Conservation (phyloP, 305 asterid species). For the Fraxinus baroniana region DNA sequence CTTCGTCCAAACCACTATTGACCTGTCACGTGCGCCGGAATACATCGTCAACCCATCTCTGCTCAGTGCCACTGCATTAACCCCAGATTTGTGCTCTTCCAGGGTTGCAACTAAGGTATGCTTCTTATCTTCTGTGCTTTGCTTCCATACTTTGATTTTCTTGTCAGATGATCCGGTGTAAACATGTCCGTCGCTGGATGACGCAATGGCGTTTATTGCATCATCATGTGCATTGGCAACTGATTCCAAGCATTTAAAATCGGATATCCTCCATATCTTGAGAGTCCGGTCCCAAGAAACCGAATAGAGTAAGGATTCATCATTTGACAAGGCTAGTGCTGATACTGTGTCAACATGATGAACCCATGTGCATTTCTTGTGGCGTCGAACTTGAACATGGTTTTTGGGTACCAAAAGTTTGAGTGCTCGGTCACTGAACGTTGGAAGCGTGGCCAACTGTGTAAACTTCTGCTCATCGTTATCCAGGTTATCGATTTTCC, state of each 20-base stretch:
- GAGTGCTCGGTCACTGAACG: conserved; percentile 52
- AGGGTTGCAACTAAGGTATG: conserved; percentile 47
- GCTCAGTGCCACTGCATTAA: conserved; percentile 60
- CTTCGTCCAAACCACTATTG: conserved; percentile 50
- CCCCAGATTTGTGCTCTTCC: conserved; percentile 57
- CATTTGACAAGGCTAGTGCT: conserved; percentile 55
- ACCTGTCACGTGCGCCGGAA: conserved; percentile 64
- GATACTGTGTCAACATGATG: conserved; percentile 76
- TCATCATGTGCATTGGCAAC: conserved; percentile 72
- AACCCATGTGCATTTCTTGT: conserved; percentile 65
- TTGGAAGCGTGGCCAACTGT: conserved; percentile 61
- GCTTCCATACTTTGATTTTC: conserved; percentile 66
- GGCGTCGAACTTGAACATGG: conserved; percentile 50
- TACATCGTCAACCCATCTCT: conserved; percentile 40
- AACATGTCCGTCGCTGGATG: conserved; percentile 38
- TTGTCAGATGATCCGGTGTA: conserved; percentile 73
- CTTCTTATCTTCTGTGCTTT: conserved; percentile 28
- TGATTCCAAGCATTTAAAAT: conserved; percentile 72
- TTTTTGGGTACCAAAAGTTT: conserved; percentile 48
- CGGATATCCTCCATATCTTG: conserved; percentile 56
- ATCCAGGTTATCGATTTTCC: conserved; percentile 44
- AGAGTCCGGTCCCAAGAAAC: conserved; percentile 84
- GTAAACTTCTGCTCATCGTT: conserved; percentile 27
- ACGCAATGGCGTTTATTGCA: conserved; percentile 57
- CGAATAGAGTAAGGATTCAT: conserved; percentile 55